Evolutionary conservation across 106 monocot species (phyloP).

Genomic region (Acanthochlamys bracteata): DNA sequence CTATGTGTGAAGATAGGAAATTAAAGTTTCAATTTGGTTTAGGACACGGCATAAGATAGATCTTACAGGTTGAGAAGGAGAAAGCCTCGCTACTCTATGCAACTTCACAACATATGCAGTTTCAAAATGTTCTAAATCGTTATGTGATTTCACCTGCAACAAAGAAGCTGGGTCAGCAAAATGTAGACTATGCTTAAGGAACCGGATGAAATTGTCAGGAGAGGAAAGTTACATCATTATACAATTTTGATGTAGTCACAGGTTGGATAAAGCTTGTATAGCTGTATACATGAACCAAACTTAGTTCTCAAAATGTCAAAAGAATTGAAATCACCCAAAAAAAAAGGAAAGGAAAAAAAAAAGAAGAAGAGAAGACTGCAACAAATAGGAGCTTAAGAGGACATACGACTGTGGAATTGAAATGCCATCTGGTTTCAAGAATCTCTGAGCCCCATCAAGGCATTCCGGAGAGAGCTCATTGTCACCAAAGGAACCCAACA

Average conservation of each 20-base stretch:
- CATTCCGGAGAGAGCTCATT: slow-evolving; percentile 98
- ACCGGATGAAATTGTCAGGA: not conserved
- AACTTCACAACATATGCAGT: slow-evolving; percentile 98
- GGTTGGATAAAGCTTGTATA: slow-evolving; percentile 96
- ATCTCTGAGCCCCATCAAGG: slow-evolving; percentile 88
- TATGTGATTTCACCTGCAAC: slow-evolving; percentile 77
- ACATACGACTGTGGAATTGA: slow-evolving; percentile 90
- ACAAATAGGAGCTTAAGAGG: not conserved
- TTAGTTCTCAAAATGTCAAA: not conserved
- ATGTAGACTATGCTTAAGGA: not conserved
- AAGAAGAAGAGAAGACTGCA: not conserved
- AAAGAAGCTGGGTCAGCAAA: not conserved
- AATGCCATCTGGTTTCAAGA: slow-evolving; percentile 93
- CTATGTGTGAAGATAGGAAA: not conserved
- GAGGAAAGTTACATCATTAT: slow-evolving; percentile 68
- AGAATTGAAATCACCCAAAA: not conserved
- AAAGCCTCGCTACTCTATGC: slow-evolving; percentile 81
- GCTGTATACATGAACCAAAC: slow-evolving; percentile 24
- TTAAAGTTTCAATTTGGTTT: not conserved
- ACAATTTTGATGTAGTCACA: slow-evolving; percentile 79
- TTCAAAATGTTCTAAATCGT: slow-evolving; percentile 84
- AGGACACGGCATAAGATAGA: not conserved
- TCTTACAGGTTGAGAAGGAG: slow-evolving; percentile 55
- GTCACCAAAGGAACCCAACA: slow-evolving; percentile 93
- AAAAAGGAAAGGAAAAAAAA: not conserved